These are phyloP conservation scores for Diaporthe amygdali DNA, from an alignment of 2,329 filamentous ascomycete species.

Conservation along the genomic window DNA sequence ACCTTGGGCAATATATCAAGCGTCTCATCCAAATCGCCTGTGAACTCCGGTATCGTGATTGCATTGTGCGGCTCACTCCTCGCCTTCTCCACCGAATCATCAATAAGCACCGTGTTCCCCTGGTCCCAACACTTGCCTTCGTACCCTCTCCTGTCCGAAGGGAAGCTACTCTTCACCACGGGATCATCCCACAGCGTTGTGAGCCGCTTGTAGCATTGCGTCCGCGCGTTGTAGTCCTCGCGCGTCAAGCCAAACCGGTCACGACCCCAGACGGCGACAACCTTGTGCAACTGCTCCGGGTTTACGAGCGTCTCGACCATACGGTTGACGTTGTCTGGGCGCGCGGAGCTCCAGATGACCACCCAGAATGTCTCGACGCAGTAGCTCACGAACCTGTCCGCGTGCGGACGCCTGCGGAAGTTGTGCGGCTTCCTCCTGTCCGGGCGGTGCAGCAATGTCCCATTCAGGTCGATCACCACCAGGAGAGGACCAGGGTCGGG, in stretches of 20 bases:
- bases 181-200: conserved; percentile 70
- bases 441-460: conserved; percentile 81
- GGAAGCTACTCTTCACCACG: conserved; percentile 49
- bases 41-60: conserved; percentile 80
- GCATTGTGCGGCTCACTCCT: conserved; percentile 84
- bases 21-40: conserved; percentile 47
- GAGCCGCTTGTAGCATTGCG: conserved; percentile 91
- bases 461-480: conserved; percentile 90
- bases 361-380: conserved; percentile 77
- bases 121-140: conserved; percentile 70
- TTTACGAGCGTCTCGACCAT: conserved; percentile 73
- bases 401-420: conserved; percentile 71
- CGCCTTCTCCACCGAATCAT: conserved; percentile 84
- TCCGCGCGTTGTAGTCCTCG: conserved; percentile 69
- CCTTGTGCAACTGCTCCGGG: conserved; percentile 51
- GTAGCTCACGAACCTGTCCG: conserved; percentile 73
- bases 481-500: conserved; percentile 67
- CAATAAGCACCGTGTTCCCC: conserved; percentile 86
- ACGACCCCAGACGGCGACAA: conserved; percentile 79
- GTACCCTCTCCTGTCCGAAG: conserved; percentile 35
- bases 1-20: conserved; percentile 59
- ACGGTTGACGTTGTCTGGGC: conserved; percentile 69
- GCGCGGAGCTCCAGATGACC: conserved; percentile 91
- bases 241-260: conserved; percentile 73
- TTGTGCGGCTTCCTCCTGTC: conserved; percentile 50